Percentiles rank a stretch among this genome's conserved stretches.
phyloP scores from a whole-genome alignment of 805 yeast species.

The Phaffomyces thermotolerans region DNA sequence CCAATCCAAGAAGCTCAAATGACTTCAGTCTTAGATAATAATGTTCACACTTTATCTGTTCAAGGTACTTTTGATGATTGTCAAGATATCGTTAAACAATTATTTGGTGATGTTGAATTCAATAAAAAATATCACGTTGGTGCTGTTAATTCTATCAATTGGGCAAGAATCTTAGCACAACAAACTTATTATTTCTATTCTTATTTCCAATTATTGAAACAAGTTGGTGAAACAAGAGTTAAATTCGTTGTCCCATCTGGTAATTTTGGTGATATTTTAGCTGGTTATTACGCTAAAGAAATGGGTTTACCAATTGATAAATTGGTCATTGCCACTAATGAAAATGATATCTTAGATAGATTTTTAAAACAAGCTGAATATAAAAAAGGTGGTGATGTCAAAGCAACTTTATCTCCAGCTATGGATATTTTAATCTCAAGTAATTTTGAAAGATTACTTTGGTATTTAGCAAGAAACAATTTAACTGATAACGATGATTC shows the following conservation, averaged over 20 bases:
- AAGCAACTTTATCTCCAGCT: constrained; percentile 92
- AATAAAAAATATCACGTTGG: constrained; percentile 89
- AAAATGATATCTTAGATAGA: constrained; percentile 90
- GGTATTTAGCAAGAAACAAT: constrained; percentile 84
- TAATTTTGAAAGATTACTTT: constrained; percentile 90
- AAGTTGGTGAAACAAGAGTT: constrained; percentile 39
- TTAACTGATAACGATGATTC: constrained; percentile 41
- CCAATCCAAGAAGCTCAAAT: constrained; percentile 98
- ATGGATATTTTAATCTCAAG: constrained; percentile 97
- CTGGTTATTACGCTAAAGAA: constrained; percentile 89
- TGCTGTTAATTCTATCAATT: constrained; percentile 96
- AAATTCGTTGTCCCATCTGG: constrained; percentile 96
- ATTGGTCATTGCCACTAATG: constrained; percentile 90
- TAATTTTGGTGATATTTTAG: constrained; percentile 96
- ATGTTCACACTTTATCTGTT: constrained; percentile 92
- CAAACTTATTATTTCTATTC: constrained; percentile 94
- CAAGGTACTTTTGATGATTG: constrained; percentile 98
- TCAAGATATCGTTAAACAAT: constrained; percentile 90
- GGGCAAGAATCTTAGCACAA: constrained; percentile 98
- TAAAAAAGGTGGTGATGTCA: constrained; percentile 68
- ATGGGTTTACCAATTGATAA: constrained; percentile 92
- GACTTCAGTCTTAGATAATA: constrained; percentile 91
- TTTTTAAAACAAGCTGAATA: constrained; percentile 83
- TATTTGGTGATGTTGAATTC: constrained; percentile 85
- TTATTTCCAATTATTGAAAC: constrained; percentile 62